Percentiles rank a stretch among this genome's conserved stretches.
phyloP scores from a whole-genome alignment of 805 yeast species.

The Candida jianshihensis region DNA sequence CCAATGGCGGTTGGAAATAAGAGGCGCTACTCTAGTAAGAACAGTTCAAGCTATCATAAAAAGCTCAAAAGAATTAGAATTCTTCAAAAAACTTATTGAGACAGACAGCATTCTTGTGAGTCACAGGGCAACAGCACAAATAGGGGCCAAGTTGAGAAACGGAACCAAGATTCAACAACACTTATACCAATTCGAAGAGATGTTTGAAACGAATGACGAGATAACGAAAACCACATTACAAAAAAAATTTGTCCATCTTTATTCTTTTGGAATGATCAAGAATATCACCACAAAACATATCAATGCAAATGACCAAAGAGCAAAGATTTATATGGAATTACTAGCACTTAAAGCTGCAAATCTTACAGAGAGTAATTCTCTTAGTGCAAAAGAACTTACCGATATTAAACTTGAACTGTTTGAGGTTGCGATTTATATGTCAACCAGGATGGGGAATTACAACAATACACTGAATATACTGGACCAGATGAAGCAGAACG shows the following conservation, averaged over 20 bases:
- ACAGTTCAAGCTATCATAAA: too few species aligned
- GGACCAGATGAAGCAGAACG: conserved; percentile 8
- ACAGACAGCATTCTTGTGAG: neutral
- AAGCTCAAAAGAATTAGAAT: neutral
- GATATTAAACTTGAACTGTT: conserved; percentile 7
- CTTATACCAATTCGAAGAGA: conserved; percentile 6
- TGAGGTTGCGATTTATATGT: conserved; percentile 13
- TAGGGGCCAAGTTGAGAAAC: conserved; percentile 4
- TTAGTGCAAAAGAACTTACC: too few species aligned
- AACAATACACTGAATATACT: conserved; percentile 7
- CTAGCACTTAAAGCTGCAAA: conserved; percentile 7
- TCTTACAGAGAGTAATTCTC: too few species aligned
- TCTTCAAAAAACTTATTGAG: neutral
- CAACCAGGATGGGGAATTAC: conserved; percentile 12
- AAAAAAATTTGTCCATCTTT: conserved; percentile 6
- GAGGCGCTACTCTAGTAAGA: too few species aligned
- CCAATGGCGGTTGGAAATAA: too few species aligned
- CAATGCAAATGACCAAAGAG: conserved; percentile 2
- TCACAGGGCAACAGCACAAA: neutral
- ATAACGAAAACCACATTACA: neutral
- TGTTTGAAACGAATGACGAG: conserved; percentile 2
- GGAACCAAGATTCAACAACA: conserved; percentile 2
- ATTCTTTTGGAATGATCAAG: conserved; percentile 10
- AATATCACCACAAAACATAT: conserved; percentile 6
- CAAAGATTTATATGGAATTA: conserved; percentile 9